phyloP scores from a whole-genome alignment of 371 early-diverging fungal genomes.

The Actinomortierella wolfii region DNA sequence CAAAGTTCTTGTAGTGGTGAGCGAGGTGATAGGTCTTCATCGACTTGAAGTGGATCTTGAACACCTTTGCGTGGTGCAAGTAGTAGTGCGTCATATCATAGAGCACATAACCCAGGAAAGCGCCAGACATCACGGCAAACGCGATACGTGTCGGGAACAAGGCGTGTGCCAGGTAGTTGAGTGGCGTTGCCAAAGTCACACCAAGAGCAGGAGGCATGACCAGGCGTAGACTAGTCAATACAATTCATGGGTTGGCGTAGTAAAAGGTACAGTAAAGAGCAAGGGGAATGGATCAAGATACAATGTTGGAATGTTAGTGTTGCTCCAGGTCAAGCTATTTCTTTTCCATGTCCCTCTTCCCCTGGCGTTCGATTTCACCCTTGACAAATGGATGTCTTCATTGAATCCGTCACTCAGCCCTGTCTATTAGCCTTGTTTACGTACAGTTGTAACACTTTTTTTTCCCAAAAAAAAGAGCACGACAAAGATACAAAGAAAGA shows the following conservation, averaged over 20 bases:
- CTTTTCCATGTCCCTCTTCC: too few relatives aligned
- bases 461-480: neutral
- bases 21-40: constrained; percentile 95
- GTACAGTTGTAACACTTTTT: neutral
- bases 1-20: constrained; percentile 91
- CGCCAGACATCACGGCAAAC: constrained; percentile 75
- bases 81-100: constrained; percentile 95
- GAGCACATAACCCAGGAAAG: constrained; percentile 79
- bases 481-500: neutral
- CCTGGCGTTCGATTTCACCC: too few relatives aligned
- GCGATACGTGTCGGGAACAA: constrained; percentile 58
- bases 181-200: constrained; percentile 65
- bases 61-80: constrained; percentile 88
- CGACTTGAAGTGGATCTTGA: constrained; percentile 68
- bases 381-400: neutral
- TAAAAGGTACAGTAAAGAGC: neutral
- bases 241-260: neutral
- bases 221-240: constrained; percentile 71
- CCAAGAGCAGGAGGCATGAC: constrained; percentile 95
- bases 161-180: constrained; percentile 57
- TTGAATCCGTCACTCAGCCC: too few relatives aligned
- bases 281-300: neutral
- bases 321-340: too few relatives aligned
- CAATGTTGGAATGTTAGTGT: neutral
- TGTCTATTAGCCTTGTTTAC: too few relatives aligned